phyloP scores from a whole-genome alignment of 768 basidiomycete species.

The Paxillus involutus region DNA sequence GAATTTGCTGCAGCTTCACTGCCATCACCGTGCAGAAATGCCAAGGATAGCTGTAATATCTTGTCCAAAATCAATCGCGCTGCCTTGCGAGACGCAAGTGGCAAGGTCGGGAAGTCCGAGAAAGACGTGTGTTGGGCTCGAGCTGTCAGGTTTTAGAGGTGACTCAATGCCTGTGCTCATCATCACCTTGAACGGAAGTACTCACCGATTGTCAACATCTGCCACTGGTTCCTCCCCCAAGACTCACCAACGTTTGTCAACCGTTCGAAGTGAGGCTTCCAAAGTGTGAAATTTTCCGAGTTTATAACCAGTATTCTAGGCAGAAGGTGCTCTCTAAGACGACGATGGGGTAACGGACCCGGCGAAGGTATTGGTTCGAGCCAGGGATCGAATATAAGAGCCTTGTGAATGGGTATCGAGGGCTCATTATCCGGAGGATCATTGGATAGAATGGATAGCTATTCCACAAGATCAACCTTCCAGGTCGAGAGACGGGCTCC shows the following conservation, averaged over 20 bases:
- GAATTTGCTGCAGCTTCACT: not conserved
- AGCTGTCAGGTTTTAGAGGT: conserved; percentile 10
- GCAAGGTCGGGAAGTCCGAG: conserved; percentile 29
- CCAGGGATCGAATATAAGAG: conserved; percentile 81
- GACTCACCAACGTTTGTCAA: conserved; percentile 50
- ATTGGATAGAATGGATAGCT: too few relatives aligned
- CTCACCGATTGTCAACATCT: conserved; percentile 51
- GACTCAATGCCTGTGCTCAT: not conserved
- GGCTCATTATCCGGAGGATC: conserved; percentile 30
- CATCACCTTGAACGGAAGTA: conserved; percentile 1
- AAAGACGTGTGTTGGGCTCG: conserved; percentile 26
- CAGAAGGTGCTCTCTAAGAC: conserved; percentile 8
- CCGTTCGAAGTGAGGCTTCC: conserved; percentile 70
- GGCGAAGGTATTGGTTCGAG: conserved; percentile 70
- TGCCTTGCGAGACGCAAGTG: conserved; percentile 15
- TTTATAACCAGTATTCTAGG: conserved; percentile 66
- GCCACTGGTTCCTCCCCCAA: conserved; percentile 51
- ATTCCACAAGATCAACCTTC: too few relatives aligned
- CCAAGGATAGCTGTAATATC: conserved; percentile 19
- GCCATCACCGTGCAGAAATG: conserved; percentile 21
- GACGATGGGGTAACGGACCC: conserved; percentile 37
- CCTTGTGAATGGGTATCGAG: conserved; percentile 54
- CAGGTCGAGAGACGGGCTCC: too few relatives aligned
- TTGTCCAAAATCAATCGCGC: conserved; percentile 22
- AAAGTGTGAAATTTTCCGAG: conserved; percentile 76